Conservation (phyloP, 2,329 filamentous ascomycete species). For the Fusarium anthophilum region DNA sequence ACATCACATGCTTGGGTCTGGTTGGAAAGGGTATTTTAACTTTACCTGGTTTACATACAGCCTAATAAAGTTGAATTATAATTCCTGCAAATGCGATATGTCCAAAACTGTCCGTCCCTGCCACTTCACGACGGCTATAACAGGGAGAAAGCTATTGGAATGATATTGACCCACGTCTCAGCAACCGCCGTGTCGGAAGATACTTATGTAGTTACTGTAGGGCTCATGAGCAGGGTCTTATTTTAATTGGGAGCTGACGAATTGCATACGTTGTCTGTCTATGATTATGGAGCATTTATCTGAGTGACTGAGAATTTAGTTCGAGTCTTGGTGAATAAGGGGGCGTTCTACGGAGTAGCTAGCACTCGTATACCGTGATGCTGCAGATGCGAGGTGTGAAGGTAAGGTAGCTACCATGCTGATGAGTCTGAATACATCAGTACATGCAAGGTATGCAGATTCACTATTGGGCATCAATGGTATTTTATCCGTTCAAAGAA, state of each 20-base stretch:
- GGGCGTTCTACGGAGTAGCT: background rate
- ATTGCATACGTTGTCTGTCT: conserved; percentile 10
- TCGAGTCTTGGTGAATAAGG: conserved; percentile 22
- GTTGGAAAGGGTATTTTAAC: background rate
- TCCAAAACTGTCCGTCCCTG: background rate
- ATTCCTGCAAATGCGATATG: background rate
- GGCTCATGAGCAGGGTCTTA: conserved; percentile 6
- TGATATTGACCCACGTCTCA: conserved; percentile 31
- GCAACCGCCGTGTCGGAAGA: background rate
- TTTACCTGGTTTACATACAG: conserved; percentile 3
- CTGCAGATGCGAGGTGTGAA: background rate
- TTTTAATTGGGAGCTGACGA: conserved; percentile 8
- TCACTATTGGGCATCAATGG: background rate
- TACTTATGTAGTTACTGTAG: background rate
- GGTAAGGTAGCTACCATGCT: background rate
- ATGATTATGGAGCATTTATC: background rate
- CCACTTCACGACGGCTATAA: background rate
- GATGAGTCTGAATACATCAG: background rate
- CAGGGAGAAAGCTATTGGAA: conserved; percentile 26
- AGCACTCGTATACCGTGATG: background rate
- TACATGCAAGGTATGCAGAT: background rate
- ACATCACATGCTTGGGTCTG: background rate
- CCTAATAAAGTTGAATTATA: background rate
- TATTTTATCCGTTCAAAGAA: background rate
- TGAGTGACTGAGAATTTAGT: background rate